Evolutionary conservation across 179 eudicot genomes (phyloP), one percentile per base, ranked within the genome.

Genomic region (Spergularia azorica): DNA sequence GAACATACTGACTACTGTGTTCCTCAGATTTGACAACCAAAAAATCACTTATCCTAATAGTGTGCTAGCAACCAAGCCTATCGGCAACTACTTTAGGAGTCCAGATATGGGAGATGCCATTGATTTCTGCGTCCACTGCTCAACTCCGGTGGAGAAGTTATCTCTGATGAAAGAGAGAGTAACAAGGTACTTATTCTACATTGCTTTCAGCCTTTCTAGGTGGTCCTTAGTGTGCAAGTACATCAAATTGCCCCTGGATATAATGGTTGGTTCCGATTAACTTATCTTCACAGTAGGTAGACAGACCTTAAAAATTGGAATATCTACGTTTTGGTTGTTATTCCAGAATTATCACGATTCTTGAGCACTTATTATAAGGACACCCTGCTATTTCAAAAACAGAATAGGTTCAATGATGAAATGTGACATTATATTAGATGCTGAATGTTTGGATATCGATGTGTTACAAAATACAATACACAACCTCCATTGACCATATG

Each of bases 1-100:
- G 89, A 86, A 86, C 70, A 83, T 86, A 69, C 52, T 83, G 76
- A 83, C 89, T 0, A 86, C 89, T 0, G 85, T 86, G 20, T 86
- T 86, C 70, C 71, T 86, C 36, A 81, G 68, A 81, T 81, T 20
- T 9, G 87, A 86, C 65, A 86, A 86, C 46, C 84, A 86, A 51
- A 86, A 86, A 41, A 72, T 86, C 17, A 68, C 70, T 41, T 86
- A 81, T 65, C 89, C 89, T 0, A 86, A 86, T 56, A 76, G 76
- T 15, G 84, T 86, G 48, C 76, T 86, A 39, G 79, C 84, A 9
- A 86, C 84, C 16, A 86, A 83, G 69, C 79, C 87, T 11, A 86
- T 86, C 65, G 63, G 85, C 39, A 86, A 86, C 80, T 86, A 70
- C 69, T 81, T 79, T 69, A 63, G 89, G 17, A 86, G 89, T 79